Conservation (phyloP, 1,139 yeast genomes). For the Kodamaea sp. region DNA sequence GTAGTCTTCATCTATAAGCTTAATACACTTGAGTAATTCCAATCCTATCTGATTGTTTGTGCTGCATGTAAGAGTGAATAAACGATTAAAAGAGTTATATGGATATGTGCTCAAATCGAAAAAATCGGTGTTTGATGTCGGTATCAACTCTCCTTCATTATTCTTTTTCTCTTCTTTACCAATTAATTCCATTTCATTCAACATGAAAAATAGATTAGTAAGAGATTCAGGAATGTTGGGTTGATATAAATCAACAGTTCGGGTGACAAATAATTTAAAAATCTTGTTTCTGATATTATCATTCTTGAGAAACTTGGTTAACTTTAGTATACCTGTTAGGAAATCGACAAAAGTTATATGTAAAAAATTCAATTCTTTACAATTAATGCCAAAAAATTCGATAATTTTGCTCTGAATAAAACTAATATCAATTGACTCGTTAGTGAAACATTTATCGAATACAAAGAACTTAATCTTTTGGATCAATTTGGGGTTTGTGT, state of each 20-base stretch:
- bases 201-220: constrained; percentile 32
- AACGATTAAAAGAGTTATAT: constrained; percentile 21
- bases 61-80: constrained; percentile 32
- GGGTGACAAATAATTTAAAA: constrained; percentile 32
- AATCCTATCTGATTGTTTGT: constrained; percentile 34
- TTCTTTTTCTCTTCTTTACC: constrained; percentile 4
- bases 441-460: constrained; percentile 33
- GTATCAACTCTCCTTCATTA: constrained; percentile 1
- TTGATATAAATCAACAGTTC: constrained; percentile 20
- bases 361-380: constrained; percentile 27
- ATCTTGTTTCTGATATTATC: constrained; percentile 28
- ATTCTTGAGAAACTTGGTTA: constrained; percentile 25
- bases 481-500: constrained; percentile 18
- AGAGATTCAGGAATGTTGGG: constrained; percentile 30
- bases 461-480: constrained; percentile 29
- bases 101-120: constrained; percentile 25
- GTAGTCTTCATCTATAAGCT: constrained; percentile 18
- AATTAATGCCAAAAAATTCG: constrained; percentile 26
- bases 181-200: constrained; percentile 29
- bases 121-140: constrained; percentile 4
- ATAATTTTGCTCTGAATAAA: constrained; percentile 24
- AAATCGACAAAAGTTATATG: constrained; percentile 36
- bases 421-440: constrained; percentile 14
- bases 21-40: constrained; percentile 23
- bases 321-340: constrained; percentile 22